These are phyloP conservation scores for Chrysoporthe austroafricana DNA, from an alignment of 2,329 filamentous ascomycete genomes.

Conservation along the genomic window DNA sequence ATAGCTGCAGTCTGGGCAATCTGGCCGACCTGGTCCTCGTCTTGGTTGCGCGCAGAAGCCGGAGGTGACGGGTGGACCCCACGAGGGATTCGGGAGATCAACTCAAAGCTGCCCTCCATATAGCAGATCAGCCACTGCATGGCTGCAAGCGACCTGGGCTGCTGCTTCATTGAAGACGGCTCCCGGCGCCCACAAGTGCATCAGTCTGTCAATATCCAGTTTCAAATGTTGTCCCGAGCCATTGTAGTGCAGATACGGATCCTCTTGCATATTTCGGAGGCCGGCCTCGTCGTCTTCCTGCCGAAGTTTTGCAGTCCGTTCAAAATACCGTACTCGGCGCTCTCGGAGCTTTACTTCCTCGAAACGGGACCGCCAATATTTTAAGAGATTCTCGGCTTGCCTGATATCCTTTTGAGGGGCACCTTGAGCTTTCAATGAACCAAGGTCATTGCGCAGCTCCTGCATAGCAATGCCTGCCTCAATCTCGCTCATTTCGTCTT, in stretches of 20 bases:
- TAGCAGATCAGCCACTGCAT: background rate
- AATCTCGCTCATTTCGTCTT: background rate
- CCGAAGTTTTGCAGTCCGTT: background rate
- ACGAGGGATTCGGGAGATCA: background rate
- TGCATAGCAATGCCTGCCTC: background rate
- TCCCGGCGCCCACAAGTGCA: too few relatives aligned
- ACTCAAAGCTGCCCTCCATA: conserved; percentile 2
- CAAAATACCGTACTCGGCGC: background rate
- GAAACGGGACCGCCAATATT: background rate
- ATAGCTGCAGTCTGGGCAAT: background rate
- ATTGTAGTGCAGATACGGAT: background rate
- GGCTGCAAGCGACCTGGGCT: background rate
- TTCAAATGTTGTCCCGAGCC: background rate
- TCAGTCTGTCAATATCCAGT: background rate
- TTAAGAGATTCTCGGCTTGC: background rate
- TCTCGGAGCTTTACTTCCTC: background rate
- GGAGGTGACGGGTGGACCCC: background rate
- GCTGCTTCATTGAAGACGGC: background rate
- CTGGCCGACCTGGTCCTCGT: background rate
- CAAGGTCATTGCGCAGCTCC: background rate
- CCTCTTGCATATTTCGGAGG: background rate
- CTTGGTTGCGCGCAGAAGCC: background rate
- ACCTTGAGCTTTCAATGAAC: background rate
- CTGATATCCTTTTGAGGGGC: background rate
- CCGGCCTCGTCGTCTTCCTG: background rate